These are phyloP conservation scores for Sordariomycetes sp. DNA, from an alignment of 2,329 filamentous ascomycete species.

Conservation along the genomic window DNA sequence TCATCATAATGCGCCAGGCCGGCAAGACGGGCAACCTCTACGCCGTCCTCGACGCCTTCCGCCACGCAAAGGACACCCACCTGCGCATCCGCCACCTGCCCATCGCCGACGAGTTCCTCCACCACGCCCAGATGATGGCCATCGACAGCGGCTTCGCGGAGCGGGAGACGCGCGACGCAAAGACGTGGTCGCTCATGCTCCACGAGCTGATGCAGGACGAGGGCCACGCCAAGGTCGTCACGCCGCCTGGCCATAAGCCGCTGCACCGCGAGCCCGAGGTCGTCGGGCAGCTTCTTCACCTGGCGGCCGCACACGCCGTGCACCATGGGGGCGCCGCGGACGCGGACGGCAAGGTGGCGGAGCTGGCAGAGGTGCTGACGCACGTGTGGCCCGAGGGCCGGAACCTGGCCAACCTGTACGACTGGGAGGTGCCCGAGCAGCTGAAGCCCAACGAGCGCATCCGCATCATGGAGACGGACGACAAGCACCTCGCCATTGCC, in stretches of 20 bases:
- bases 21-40: conserved; percentile 25
- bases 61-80: conserved; percentile 29
- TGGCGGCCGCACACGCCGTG: conserved; percentile 24
- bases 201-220: conserved; percentile 34
- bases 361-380: conserved; percentile 22
- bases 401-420: conserved; percentile 22
- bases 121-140: conserved; percentile 26
- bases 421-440: conserved; percentile 12
- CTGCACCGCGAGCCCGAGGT: conserved; percentile 28
- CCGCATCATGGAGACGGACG: conserved; percentile 10
- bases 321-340: conserved; percentile 17
- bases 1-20: conserved; percentile 26
- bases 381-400: conserved; percentile 24
- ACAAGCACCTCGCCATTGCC: conserved; percentile 20
- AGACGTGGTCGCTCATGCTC: conserved; percentile 30
- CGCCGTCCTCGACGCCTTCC: conserved; percentile 35
- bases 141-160: conserved; percentile 19
- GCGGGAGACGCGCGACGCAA: conserved; percentile 23
- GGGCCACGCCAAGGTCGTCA: conserved; percentile 15
- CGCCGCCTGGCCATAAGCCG: conserved; percentile 7
- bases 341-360: conserved; percentile 18
- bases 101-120: conserved; percentile 18
- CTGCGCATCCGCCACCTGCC: conserved; percentile 22
- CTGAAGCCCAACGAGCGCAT: conserved; percentile 11
- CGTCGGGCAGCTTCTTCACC: conserved; percentile 25